A percentile compares a stretch with the other conserved stretches of the same genome.
Conservation (phyloP, 192 early-diverging fungal genomes). For the Backusella mclennaniae region DNA sequence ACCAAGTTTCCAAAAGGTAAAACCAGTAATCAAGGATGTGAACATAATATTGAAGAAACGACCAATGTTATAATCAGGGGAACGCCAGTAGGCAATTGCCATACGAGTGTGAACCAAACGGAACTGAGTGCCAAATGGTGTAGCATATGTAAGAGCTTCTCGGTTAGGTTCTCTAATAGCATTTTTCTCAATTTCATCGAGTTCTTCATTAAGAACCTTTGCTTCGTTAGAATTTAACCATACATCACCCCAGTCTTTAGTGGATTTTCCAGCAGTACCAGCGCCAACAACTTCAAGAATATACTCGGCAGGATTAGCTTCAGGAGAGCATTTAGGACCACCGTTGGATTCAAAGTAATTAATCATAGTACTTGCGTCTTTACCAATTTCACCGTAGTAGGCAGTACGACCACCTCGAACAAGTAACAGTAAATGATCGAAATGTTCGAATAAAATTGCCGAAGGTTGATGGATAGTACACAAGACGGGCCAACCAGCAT, state of each 20-base stretch:
- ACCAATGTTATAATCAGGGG: constrained; percentile 75
- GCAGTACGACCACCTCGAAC: constrained; percentile 77
- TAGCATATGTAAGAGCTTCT: constrained; percentile 45
- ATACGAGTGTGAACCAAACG: constrained; percentile 63
- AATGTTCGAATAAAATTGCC: constrained; percentile 77
- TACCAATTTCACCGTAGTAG: constrained; percentile 80
- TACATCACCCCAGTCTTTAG: constrained; percentile 67
- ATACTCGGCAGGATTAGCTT: constrained; percentile 84
- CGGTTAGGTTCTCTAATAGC: constrained; percentile 32
- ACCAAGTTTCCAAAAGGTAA: constrained; percentile 69
- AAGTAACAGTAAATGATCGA: constrained; percentile 80
- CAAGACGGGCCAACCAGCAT: constrained; percentile 67
- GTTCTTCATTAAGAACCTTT: constrained; percentile 36
- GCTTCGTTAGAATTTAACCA: constrained; percentile 67
- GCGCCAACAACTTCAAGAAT: constrained; percentile 80
- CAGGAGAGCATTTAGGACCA: constrained; percentile 58
- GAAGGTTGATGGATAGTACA: constrained; percentile 90
- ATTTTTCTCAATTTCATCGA: constrained; percentile 47
- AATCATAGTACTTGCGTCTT: constrained; percentile 59
- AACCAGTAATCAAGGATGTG: constrained; percentile 60
- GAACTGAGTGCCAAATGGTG: constrained; percentile 45
- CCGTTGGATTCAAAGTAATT: constrained; percentile 75
- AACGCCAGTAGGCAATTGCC: constrained; percentile 66
- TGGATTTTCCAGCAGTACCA: constrained; percentile 48
- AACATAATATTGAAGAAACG: constrained; percentile 59